Base-by-base conservation (phyloP, 345 rosid genomes). In the Eucalyptus grandis region DNA sequence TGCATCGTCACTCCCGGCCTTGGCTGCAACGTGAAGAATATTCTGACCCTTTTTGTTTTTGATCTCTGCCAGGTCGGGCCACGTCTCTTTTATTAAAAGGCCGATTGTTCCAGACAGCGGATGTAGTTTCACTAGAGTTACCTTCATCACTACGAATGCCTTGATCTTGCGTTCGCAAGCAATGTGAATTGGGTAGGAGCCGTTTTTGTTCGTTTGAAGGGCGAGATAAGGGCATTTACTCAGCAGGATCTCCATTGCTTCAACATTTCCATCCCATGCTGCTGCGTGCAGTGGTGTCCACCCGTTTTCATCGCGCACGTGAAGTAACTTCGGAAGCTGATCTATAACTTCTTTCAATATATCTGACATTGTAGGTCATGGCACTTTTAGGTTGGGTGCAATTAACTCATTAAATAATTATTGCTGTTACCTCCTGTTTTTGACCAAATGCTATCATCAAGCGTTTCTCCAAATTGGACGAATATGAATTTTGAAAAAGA, bases 211-310 rank as follows among this genome's bases (percentile, higher is more conserved):
- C 11, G 40, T 69, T 34, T 69, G 81, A 16, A 69, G 81, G 81
- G 81, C 81, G 44, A 69, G 81, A 69, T 34, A 10, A 31, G 43
- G 43, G 43, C 44, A 69, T 69, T 8, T 8, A 0, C 1, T 0
- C 44, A 69, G 81, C 81, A 69, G 2, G 81, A 69, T 0, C 3
- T 2, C 7, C 3, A 50, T 50, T 50, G 17, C 53, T 1, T 15
- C 19, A 1, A 1, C 1, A 15, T 50, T 0, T 50, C 53, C 53
- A 50, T 0, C 53, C 53, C 0, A 15, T 1, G 53, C 53, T 50
- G 53, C 53, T 0, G 8, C 7, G 53, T 50, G 53, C 53, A 50
- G 7, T 50, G 53, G 53, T 15, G 53, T 50, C 19, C 53, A 0
- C 1, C 53, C 53, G 19, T 50, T 0, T 50, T 50, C 53, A 50